A percentile compares a stretch with the other conserved stretches of the same genome.
phyloP scores from a whole-genome alignment of 768 basidiomycete species.

The Boletellus sp. region DNA sequence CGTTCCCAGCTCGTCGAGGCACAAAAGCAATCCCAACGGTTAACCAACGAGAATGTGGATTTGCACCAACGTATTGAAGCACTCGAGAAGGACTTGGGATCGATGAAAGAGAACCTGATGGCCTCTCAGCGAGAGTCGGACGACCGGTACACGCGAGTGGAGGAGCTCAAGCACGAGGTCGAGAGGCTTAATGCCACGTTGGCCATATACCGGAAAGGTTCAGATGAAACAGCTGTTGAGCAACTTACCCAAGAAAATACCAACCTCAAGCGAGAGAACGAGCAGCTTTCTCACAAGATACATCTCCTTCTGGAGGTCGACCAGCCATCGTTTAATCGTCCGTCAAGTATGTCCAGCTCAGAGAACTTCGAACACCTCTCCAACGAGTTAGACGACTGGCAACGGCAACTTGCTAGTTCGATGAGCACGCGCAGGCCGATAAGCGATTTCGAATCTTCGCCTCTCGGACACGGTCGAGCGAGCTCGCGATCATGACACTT shows the following conservation, averaged over 20 bases:
- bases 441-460: conserved; percentile 66
- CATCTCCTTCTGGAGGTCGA: conserved; percentile 84
- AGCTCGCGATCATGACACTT: conserved; percentile 49
- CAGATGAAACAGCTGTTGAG: conserved; percentile 75
- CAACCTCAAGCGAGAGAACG: conserved; percentile 77
- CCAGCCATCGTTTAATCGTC: conserved; percentile 66
- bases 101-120: conserved; percentile 64
- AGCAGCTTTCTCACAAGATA: conserved; percentile 88
- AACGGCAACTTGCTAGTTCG: conserved; percentile 76
- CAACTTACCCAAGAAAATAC: conserved; percentile 81
- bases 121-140: conserved; percentile 76
- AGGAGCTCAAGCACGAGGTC: conserved; percentile 79
- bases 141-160: conserved; percentile 68
- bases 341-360: conserved; percentile 75
- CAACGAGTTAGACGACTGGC: conserved; percentile 83
- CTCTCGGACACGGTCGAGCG: conserved; percentile 52
- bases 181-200: conserved; percentile 72
- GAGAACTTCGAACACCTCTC: conserved; percentile 82
- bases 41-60: conserved; percentile 73
- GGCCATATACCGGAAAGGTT: conserved; percentile 67
- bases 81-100: conserved; percentile 72
- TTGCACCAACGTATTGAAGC: conserved; percentile 66
- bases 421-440: conserved; percentile 70
- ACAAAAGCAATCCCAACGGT: conserved; percentile 70
- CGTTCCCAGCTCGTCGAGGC: conserved; percentile 73